Evolutionary conservation across 2,329 filamentous ascomycete genomes (phyloP).

Genomic region (Cladophialophora carrionii): DNA sequence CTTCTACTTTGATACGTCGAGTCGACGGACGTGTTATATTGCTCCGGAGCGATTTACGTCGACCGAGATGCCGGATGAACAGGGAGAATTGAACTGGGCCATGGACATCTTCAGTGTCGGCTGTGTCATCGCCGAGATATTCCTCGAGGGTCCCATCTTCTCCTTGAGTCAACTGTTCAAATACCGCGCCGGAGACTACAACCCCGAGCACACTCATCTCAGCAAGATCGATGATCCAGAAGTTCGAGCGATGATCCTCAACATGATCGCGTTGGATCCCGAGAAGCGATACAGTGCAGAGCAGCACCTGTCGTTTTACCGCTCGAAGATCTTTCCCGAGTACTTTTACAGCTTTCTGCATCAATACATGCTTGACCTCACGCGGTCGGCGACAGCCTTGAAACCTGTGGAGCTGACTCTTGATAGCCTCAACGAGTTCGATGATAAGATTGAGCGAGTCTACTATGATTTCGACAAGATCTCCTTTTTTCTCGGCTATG

Average conservation of each 20-base stretch:
- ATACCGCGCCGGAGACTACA: slow-evolving; percentile 89
- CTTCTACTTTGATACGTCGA: slow-evolving; percentile 95
- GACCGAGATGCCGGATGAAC: slow-evolving; percentile 67
- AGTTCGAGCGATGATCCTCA: slow-evolving; percentile 82
- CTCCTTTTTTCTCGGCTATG: slow-evolving; percentile 80
- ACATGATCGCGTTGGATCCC: slow-evolving; percentile 95
- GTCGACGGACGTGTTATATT: slow-evolving; percentile 88
- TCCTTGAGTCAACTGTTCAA: slow-evolving; percentile 95
- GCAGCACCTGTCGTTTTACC: slow-evolving; percentile 91
- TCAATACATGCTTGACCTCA: slow-evolving; percentile 95
- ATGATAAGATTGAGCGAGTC: slow-evolving; percentile 90
- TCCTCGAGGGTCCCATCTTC: slow-evolving; percentile 95
- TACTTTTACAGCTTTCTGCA: slow-evolving; percentile 99
- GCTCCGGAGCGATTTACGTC: slow-evolving; percentile 89
- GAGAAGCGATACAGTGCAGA: slow-evolving; percentile 90
- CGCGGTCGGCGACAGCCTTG: slow-evolving; percentile 81
- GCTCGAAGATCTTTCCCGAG: slow-evolving; percentile 85
- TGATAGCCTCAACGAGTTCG: slow-evolving; percentile 79
- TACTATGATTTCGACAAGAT: slow-evolving; percentile 98
- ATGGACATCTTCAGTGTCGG: slow-evolving; percentile 99
- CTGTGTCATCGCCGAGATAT: slow-evolving; percentile 94
- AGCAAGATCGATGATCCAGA: slow-evolving; percentile 85
- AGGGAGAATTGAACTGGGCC: slow-evolving; percentile 75
- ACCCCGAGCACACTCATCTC: slow-evolving; percentile 78
- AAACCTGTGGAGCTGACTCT: slow-evolving; percentile 68